phyloP scores from a whole-genome alignment of 306 rosid species.

The Casuarina glauca region DNA sequence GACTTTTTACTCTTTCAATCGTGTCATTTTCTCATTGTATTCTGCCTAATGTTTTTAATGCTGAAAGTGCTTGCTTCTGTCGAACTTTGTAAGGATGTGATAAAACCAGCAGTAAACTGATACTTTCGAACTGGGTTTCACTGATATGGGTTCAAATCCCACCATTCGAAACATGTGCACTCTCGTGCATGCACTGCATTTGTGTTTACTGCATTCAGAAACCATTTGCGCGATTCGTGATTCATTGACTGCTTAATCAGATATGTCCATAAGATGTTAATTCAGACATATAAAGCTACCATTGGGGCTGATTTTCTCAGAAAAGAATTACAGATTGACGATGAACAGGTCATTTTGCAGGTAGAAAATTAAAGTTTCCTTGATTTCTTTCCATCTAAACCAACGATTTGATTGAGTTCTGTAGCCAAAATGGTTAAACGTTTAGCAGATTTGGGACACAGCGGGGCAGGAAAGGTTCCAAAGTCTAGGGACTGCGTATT shows the following conservation, averaged over 20 bases:
- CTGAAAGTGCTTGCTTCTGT: too few species aligned
- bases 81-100: too few species aligned
- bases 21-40: too few species aligned
- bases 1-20: too few species aligned
- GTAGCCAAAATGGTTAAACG: conserved; percentile 2
- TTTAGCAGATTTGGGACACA: conserved; percentile 90
- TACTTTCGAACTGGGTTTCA: background rate
- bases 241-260: conserved; percentile 51
- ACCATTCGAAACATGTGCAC: background rate
- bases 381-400: background rate
- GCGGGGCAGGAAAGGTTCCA: conserved; percentile 97
- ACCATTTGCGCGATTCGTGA: conserved; percentile 14
- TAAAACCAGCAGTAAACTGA: background rate
- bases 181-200: background rate
- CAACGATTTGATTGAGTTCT: background rate
- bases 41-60: too few species aligned
- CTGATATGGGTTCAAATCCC: background rate
- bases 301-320: conserved; percentile 98
- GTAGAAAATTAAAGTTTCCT: conserved; percentile 35
- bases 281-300: conserved; percentile 78
- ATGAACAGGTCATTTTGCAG: conserved; percentile 76
- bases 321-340: conserved; percentile 79
- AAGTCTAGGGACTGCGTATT: conserved; percentile 82
- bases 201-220: conserved; percentile 3
- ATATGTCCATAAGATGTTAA: conserved; percentile 73